A percentile compares a stretch with the other conserved stretches of the same genome.
phyloP scores from a whole-genome alignment of 345 rosid genomes.

The Linum trigynum region DNA sequence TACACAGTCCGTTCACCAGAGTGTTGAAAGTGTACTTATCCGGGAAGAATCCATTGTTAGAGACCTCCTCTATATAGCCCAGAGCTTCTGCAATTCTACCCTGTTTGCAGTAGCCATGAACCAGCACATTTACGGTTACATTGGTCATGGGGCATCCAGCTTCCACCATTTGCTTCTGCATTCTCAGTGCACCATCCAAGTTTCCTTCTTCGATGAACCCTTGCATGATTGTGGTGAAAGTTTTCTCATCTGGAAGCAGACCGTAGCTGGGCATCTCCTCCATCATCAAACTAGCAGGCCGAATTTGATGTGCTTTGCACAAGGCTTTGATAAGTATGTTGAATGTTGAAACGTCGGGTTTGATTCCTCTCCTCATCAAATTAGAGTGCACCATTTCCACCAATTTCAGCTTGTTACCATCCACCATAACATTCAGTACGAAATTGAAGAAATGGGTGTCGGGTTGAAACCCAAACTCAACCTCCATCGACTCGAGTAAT shows the following conservation, averaged over 20 bases:
- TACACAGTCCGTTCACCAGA: constrained; percentile 75
- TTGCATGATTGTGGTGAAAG: constrained; percentile 79
- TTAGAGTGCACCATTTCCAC: constrained; percentile 55
- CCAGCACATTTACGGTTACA: constrained; percentile 73
- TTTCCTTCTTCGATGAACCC: constrained; percentile 80
- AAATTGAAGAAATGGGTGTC: constrained; percentile 61
- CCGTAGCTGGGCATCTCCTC: constrained; percentile 73
- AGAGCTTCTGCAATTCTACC: constrained; percentile 67
- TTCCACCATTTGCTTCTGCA: constrained; percentile 52
- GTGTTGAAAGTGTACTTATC: constrained; percentile 77
- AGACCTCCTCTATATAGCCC: constrained; percentile 54
- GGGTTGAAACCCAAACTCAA: constrained; percentile 41
- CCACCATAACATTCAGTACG: constrained; percentile 71
- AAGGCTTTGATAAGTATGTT: constrained; percentile 74
- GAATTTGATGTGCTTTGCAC: constrained; percentile 78
- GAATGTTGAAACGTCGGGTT: constrained; percentile 76
- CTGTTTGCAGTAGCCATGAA: constrained; percentile 75
- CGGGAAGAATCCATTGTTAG: constrained; percentile 55
- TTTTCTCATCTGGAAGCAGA: constrained; percentile 68
- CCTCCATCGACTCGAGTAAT: constrained; percentile 46
- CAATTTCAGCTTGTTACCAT: constrained; percentile 57
- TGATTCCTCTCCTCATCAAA: constrained; percentile 50
- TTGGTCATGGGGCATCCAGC: constrained; percentile 41
- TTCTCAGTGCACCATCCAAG: constrained; percentile 62
- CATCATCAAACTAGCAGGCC: constrained; percentile 77